Base-by-base conservation (phyloP, 2,329 filamentous ascomycete genomes). In the Didymella arachidicola region DNA sequence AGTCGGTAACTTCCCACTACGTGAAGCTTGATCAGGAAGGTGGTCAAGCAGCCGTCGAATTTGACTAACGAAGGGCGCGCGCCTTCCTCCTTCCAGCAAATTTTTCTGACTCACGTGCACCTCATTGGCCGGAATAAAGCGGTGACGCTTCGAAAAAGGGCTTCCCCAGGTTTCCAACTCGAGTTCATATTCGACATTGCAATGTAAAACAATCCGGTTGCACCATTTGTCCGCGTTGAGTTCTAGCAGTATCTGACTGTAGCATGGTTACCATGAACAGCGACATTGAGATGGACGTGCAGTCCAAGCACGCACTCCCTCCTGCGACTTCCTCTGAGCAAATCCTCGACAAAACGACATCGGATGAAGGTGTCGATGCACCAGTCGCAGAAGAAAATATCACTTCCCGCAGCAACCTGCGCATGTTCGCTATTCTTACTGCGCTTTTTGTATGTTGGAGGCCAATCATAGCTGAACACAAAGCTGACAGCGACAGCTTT, bases 401-500 rank as follows among this genome's bases (percentile, higher is more conserved):
- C 3, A 66, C 46, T 25, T 57, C 55, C 26, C 68, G 73, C 30
- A 70, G 71, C 36, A 72, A 61, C 38, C 59, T 70, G 19, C 67
- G 68, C 11, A 56, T 75, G 48, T 52, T 60, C 38, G 69, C 71
- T 22, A 75, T 76, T 53, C 27, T 75, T 2, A 63, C 64, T 7
- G 73, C 73, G 14, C 65, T 76, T 25, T 75, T 75, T 55, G 73
- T 75, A 70, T 12, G 72, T 70, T 8, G 4, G 1, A 11, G 1
- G 1, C n/a, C 32, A n/a, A n/a, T n/a, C 32, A 36, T 7, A 36
- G 5, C 14, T 4, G 14, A 36, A 36, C 11, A 4, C 14, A 19
- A 39, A 39, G 39, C 47, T 57, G 5, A 58, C 11, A 4, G 5
- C 4, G 4, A 12, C 39, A 77, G 75, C 71, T 79, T 14, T 73